phyloP scores from a whole-genome alignment of 257 asterid genomes.

The Parsonsia alboflavescens region DNA sequence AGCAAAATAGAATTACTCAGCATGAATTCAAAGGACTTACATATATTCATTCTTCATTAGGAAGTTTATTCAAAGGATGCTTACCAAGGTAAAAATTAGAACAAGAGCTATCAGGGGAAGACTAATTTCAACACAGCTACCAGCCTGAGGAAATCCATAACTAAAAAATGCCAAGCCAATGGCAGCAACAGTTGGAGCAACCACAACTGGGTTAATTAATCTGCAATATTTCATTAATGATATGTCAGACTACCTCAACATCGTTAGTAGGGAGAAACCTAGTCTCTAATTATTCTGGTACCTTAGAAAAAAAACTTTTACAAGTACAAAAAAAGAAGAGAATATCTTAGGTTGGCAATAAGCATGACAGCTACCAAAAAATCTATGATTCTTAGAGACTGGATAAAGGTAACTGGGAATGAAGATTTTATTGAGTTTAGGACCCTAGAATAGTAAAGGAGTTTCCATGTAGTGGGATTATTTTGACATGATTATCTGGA shows the following conservation, averaged over 20 bases:
- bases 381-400: not conserved
- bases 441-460: not conserved
- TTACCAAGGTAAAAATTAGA: constrained; percentile 90
- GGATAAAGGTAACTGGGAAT: not conserved
- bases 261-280: not conserved
- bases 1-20: not conserved
- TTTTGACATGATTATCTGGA: not conserved
- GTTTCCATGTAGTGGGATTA: not conserved
- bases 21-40: not conserved
- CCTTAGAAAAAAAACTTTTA: not conserved
- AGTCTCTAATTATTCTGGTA: not conserved
- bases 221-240: constrained; percentile 33
- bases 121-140: constrained; percentile 89
- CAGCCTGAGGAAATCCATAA: constrained; percentile 98
- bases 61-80: constrained; percentile 23
- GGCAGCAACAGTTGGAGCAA: constrained; percentile 87
- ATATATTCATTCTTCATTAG: not conserved
- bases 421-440: not conserved
- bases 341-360: not conserved
- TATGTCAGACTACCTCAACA: constrained; percentile 12
- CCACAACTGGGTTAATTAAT: constrained; percentile 92
- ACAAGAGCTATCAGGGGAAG: constrained; percentile 77
- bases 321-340: not conserved
- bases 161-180: constrained; percentile 92
- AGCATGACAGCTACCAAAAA: not conserved